Evolutionary conservation across 805 yeast genomes (phyloP).

Genomic region (Schizosaccharomyces japonicus): DNA sequence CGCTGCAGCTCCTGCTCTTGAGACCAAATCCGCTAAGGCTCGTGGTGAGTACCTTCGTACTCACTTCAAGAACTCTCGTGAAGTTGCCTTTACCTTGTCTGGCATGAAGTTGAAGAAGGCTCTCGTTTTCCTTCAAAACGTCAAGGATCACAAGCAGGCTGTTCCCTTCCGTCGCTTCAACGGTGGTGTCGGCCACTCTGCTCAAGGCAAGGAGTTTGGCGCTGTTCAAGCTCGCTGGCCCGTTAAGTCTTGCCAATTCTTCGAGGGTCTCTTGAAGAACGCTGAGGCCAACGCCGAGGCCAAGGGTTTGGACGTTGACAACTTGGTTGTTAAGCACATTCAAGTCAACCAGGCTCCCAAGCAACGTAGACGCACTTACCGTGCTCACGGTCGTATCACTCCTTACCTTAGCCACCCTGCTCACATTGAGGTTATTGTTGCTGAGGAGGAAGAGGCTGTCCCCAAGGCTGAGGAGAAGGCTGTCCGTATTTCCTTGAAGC

Average conservation of each 20-base stretch:
- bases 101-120: constrained; percentile 97
- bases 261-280: constrained; percentile 82
- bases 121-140: constrained; percentile 84
- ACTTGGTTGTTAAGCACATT: constrained; percentile 87
- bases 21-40: constrained; percentile 97
- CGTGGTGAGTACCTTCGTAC: constrained; percentile 98
- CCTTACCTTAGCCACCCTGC: constrained; percentile 97
- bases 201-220: constrained; percentile 99
- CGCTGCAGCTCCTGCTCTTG: constrained; percentile 87
- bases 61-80: constrained; percentile 99
- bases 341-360: constrained; percentile 99
- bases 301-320: constrained; percentile 90
- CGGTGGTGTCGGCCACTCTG: constrained; percentile 94
- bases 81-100: constrained; percentile 91
- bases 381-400: constrained; percentile 99
- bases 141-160: constrained; percentile 94
- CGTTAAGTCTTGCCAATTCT: constrained; percentile 87
- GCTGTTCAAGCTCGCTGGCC: constrained; percentile 98
- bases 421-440: constrained; percentile 90
- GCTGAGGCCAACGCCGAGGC: constrained; percentile 98
- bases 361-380: constrained; percentile 99
- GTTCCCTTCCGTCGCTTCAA: constrained; percentile 97
- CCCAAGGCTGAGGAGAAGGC: constrained; percentile 58
- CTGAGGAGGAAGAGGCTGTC: constrained; percentile 86
- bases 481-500: constrained; percentile 5